A percentile compares a stretch with the other conserved stretches of the same genome.
phyloP scores from a whole-genome alignment of 2,329 filamentous ascomycete genomes.

The Salinomyces thailandicus region DNA sequence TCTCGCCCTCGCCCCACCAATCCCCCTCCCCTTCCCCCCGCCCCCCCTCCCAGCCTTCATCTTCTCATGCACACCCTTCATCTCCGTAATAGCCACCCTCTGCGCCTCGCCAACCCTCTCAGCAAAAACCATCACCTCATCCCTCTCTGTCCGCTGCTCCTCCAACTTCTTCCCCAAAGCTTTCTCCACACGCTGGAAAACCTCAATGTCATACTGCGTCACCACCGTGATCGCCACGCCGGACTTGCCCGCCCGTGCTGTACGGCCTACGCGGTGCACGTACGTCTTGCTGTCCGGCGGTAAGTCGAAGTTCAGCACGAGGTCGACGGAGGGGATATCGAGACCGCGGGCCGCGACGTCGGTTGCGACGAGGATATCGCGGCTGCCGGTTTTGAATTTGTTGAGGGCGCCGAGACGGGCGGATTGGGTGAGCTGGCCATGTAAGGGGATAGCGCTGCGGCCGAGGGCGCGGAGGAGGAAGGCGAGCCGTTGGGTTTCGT shows the following conservation, averaged over 20 bases:
- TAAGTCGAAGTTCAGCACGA: conserved; percentile 78
- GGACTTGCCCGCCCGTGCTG: conserved; percentile 74
- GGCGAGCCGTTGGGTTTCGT: conserved; percentile 76
- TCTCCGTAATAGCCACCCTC: conserved; percentile 63
- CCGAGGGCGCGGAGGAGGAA: conserved; percentile 75
- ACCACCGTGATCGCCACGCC: conserved; percentile 72
- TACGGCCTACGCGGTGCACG: conserved; percentile 80
- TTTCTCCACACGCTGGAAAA: conserved; percentile 71
- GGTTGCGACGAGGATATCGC: conserved; percentile 82
- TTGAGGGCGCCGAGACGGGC: conserved; percentile 76
- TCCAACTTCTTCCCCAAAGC: conserved; percentile 67
- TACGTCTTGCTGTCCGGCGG: conserved; percentile 83
- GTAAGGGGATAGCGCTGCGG: conserved; percentile 82
- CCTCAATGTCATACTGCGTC: conserved; percentile 78
- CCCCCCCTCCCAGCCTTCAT: conserved; percentile 45
- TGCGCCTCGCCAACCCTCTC: conserved; percentile 74
- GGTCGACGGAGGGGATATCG: conserved; percentile 83
- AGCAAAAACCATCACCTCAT: conserved; percentile 76
- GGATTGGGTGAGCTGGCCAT: conserved; percentile 84
- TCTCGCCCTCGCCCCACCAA: conserved; percentile 2
- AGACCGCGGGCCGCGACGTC: conserved; percentile 90
- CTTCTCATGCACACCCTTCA: conserved; percentile 69
- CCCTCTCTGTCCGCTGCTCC: conserved; percentile 60
- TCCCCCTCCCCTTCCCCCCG: conserved; percentile 37
- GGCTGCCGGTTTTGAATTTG: conserved; percentile 73